Percentiles rank a stretch among this genome's conserved stretches.
phyloP scores from a whole-genome alignment of 2,329 filamentous ascomycete genomes.

The Sodiomyces alkalinus region DNA sequence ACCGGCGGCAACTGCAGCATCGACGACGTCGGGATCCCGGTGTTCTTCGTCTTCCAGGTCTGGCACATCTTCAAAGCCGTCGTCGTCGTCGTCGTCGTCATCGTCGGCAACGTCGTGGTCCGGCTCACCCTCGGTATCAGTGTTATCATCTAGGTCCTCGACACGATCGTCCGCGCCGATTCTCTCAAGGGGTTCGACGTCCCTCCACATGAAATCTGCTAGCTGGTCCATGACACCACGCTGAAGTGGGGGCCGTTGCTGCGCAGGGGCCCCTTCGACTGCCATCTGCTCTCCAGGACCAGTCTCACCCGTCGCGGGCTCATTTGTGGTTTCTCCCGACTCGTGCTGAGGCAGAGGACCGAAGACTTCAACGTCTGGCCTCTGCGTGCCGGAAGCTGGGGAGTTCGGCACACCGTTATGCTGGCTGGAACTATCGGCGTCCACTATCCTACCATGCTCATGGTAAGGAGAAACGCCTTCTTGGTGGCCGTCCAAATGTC shows the following conservation, averaged over 20 bases:
- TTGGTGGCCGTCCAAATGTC: no score
- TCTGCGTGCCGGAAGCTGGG: no score
- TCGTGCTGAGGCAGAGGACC: no score
- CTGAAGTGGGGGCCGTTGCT: slow-evolving; percentile 8
- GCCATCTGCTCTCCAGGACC: not conserved
- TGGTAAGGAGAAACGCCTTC: no score
- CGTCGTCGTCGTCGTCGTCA: slow-evolving; percentile 27
- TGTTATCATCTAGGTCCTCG: slow-evolving; percentile 24
- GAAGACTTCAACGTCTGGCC: not conserved
- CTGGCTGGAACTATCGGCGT: not conserved
- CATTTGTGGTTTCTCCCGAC: no score
- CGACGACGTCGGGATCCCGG: slow-evolving; percentile 42
- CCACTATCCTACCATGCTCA: no score
- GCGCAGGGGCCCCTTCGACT: slow-evolving; percentile 1
- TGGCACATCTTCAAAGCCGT: slow-evolving; percentile 21
- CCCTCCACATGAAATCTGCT: slow-evolving; percentile 48
- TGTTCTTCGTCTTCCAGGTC: slow-evolving; percentile 17
- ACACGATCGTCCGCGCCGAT: slow-evolving; percentile 13
- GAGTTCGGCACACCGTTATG: not conserved
- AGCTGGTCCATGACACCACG: slow-evolving; percentile 26
- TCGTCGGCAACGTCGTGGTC: slow-evolving; percentile 27
- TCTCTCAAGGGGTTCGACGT: slow-evolving; percentile 25
- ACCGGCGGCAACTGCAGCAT: slow-evolving; percentile 50
- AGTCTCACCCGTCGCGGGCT: not conserved
- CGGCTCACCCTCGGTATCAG: slow-evolving; percentile 20